Percentiles rank a stretch among this genome's conserved stretches.
Evolutionary conservation across 129 eudicot genomes (phyloP).

Genomic region (Helianthus annuus): HanXRQr2.0-SUNRISE NC_035447.2:33311945-33312444

Average conservation of each 20-base stretch:
- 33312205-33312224: slow-evolving; percentile 16
- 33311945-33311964: not conserved
- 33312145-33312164: not conserved
- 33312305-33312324: slow-evolving; percentile 25
- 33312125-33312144: slow-evolving; percentile 3
- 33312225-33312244: not conserved
- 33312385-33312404: slow-evolving; percentile 21
- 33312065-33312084: slow-evolving; percentile 21
- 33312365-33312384: slow-evolving; percentile 22
- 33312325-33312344: slow-evolving; percentile 24
- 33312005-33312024: slow-evolving; percentile 33
- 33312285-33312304: slow-evolving; percentile 29
- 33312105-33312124: slow-evolving; percentile 26
- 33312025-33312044: slow-evolving; percentile 31
- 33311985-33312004: slow-evolving; percentile 28
- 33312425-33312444: slow-evolving; percentile 6
- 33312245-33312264: slow-evolving; percentile 19
- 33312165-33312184: not conserved
- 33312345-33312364: slow-evolving; percentile 38
- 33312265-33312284: slow-evolving; percentile 9
- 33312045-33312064: slow-evolving; percentile 24
- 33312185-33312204: not conserved
- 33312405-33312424: not conserved
- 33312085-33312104: slow-evolving; percentile 39
- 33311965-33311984: slow-evolving; percentile 9